Conservation (phyloP, 441 rosid genomes). For the Omphalea diandra region DNA sequence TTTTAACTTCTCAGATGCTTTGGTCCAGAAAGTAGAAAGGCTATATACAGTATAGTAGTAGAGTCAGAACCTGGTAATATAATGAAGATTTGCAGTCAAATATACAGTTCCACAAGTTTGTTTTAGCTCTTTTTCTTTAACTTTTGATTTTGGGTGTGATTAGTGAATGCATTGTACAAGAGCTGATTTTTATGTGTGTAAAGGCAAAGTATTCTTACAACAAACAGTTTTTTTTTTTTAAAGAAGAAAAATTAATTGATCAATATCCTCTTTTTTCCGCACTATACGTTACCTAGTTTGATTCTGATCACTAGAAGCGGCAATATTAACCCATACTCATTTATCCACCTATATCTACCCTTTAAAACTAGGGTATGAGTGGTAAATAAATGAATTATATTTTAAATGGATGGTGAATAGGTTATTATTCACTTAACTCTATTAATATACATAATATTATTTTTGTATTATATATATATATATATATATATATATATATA, state of each 20-base stretch:
- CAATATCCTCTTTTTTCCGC: background rate
- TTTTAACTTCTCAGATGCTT: constrained; percentile 9
- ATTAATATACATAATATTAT: no score
- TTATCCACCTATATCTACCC: no score
- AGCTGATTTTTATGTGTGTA: constrained; percentile 5
- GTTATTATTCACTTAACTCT: no score
- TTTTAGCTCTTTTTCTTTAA: background rate
- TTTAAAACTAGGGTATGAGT: no score
- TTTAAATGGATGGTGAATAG: no score
- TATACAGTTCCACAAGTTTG: constrained; percentile 23
- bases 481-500: no score
- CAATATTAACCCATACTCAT: no score
- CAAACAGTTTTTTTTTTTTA: no score
- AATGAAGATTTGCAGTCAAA: constrained; percentile 22
- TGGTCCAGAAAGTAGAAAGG: constrained; percentile 8
- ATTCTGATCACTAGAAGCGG: no score
- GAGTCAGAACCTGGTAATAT: background rate
- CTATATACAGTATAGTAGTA: background rate
- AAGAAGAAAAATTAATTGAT: background rate
- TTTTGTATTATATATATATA: no score
- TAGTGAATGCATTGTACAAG: constrained; percentile 13
- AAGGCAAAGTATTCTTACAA: background rate
- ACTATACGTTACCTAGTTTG: no score
- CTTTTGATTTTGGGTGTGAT: background rate
- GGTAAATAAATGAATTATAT: no score